phyloP scores from a whole-genome alignment of 768 basidiomycete species.

The Mycena galopus region DNA sequence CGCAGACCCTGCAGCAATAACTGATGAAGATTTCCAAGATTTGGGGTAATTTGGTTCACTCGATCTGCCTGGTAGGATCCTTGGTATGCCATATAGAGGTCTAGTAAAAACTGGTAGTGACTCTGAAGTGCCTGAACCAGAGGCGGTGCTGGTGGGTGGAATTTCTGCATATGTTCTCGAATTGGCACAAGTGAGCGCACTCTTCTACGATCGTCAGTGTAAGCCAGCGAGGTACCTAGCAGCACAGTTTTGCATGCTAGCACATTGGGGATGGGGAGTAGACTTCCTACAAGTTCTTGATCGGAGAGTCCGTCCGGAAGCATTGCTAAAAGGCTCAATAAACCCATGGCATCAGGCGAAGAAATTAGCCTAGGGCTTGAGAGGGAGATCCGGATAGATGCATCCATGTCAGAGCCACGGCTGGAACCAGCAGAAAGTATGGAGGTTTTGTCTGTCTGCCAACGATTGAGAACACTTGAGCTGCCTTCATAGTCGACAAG shows the following conservation, averaged over 20 bases:
- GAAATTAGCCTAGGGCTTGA: not conserved
- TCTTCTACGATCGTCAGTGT: not conserved
- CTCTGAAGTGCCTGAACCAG: not conserved
- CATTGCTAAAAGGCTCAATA: not conserved
- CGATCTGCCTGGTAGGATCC: slow-evolving; percentile 1
- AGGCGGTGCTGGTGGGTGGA: not conserved
- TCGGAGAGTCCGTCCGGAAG: not conserved
- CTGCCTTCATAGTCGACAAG: slow-evolving; percentile 1
- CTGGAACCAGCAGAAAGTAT: not conserved
- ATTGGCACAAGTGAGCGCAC: not conserved
- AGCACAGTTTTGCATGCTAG: not conserved
- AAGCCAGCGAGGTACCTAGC: not conserved
- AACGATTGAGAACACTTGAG: not conserved
- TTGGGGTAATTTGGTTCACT: not conserved
- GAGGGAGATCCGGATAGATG: not conserved
- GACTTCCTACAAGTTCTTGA: not conserved
- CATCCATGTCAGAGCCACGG: not conserved
- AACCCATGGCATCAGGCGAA: not conserved
- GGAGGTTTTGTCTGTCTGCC: not conserved
- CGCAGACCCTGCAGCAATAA: not conserved
- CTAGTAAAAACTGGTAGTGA: not conserved
- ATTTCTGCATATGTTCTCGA: not conserved
- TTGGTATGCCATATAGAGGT: not conserved
- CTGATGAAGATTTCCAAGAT: not conserved
- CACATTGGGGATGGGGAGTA: not conserved